phyloP scores from a whole-genome alignment of 2,329 filamentous ascomycete species.

The Didymella pinodella region DNA sequence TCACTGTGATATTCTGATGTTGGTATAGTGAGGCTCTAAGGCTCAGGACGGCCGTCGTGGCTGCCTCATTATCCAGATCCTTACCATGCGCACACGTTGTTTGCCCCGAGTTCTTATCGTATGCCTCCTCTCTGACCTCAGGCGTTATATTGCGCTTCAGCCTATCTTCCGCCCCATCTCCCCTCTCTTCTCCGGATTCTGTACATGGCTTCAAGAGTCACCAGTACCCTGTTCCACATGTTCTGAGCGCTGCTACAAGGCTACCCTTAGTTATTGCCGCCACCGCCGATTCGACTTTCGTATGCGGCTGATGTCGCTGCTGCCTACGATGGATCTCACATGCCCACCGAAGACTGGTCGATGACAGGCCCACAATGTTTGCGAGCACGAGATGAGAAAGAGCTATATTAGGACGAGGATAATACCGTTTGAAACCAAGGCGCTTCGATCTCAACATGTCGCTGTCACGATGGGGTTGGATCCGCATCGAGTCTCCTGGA shows the following conservation, averaged over 20 bases:
- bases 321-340: conserved; percentile 17
- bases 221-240: not conserved
- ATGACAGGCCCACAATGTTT: not conserved
- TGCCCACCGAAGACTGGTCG: not conserved
- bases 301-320: not conserved
- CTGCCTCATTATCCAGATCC: too few species aligned
- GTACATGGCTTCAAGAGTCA: too few species aligned
- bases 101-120: too few species aligned
- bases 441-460: not conserved
- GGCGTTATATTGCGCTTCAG: too few species aligned
- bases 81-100: too few species aligned
- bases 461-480: not conserved
- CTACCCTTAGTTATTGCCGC: too few species aligned
- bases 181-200: too few species aligned
- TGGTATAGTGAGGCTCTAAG: too few species aligned
- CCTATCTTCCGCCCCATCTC: too few species aligned
- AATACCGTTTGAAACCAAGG: not conserved
- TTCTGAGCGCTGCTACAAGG: not conserved
- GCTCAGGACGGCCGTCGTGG: too few species aligned
- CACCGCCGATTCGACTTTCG: not conserved
- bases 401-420: not conserved
- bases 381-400: not conserved
- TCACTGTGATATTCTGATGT: too few species aligned
- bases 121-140: too few species aligned
- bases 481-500: not conserved